Conservation (phyloP, 2,329 filamentous ascomycete species). For the Xylariomycetidae sp. region DNA sequence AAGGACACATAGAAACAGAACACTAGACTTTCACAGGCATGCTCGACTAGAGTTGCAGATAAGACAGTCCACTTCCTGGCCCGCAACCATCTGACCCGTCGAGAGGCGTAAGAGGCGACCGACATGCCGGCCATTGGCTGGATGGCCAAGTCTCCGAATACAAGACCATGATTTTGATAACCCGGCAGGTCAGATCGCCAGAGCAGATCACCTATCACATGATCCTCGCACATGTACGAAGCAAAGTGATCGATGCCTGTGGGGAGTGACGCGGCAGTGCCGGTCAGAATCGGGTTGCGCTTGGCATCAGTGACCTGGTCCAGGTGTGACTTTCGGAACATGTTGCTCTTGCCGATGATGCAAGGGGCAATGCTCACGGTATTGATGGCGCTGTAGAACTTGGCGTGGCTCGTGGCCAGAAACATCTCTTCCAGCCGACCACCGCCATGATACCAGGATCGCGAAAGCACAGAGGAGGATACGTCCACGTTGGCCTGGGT, state of each 20-base stretch:
- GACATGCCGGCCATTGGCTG: slow-evolving; percentile 86
- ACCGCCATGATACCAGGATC: slow-evolving; percentile 50
- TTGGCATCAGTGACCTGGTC: slow-evolving; percentile 60
- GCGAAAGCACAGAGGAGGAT: slow-evolving; percentile 20
- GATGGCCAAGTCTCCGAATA: slow-evolving; percentile 80
- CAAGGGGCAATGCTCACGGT: slow-evolving; percentile 86
- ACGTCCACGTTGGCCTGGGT: slow-evolving; percentile 26
- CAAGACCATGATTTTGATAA: slow-evolving; percentile 75
- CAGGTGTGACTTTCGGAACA: slow-evolving; percentile 92
- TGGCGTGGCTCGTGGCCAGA: slow-evolving; percentile 87
- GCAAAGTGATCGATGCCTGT: slow-evolving; percentile 88
- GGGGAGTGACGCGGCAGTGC: slow-evolving; percentile 39
- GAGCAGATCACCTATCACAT: slow-evolving; percentile 86
- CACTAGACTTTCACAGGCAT: slow-evolving; percentile 82
- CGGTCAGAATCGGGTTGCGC: slow-evolving; percentile 37
- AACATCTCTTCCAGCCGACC: slow-evolving; percentile 91
- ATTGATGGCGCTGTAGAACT: slow-evolving; percentile 98
- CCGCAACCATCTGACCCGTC: slow-evolving; percentile 83
- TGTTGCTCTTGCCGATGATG: slow-evolving; percentile 94
- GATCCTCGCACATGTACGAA: slow-evolving; percentile 95
- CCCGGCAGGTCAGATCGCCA: slow-evolving; percentile 67
- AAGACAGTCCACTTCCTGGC: slow-evolving; percentile 93
- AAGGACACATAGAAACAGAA: slow-evolving; percentile 79
- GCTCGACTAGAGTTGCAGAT: slow-evolving; percentile 84
- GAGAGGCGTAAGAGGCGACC: slow-evolving; percentile 69